Percentiles rank a stretch among this genome's conserved stretches.
These are phyloP conservation scores for Lentinus brumalis DNA, from an alignment of 768 basidiomycete genomes.

Conservation along the genomic window DNA sequence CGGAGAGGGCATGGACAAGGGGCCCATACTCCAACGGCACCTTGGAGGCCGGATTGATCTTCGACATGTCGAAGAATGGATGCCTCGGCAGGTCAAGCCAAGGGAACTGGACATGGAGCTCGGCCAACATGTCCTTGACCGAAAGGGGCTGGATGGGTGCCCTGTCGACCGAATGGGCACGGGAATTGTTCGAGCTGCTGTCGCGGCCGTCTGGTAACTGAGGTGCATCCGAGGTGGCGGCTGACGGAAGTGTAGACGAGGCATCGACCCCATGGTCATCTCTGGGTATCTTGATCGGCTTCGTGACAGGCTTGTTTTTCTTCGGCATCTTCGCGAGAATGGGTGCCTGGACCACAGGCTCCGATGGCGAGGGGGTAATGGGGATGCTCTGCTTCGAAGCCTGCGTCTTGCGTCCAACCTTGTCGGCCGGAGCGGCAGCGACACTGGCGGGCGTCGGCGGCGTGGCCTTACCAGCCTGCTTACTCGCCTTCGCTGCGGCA, in stretches of 20 bases:
- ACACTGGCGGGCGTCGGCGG: slow-evolving; percentile 20
- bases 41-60: slow-evolving; percentile 73
- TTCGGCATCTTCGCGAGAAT: slow-evolving; percentile 83
- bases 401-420: slow-evolving; percentile 21
- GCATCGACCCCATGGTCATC: slow-evolving; percentile 56
- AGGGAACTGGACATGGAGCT: slow-evolving; percentile 64
- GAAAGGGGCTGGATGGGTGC: slow-evolving; percentile 47
- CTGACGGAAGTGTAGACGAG: slow-evolving; percentile 44
- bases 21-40: slow-evolving; percentile 86
- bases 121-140: slow-evolving; percentile 65
- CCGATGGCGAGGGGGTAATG: slow-evolving; percentile 20
- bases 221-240: slow-evolving; percentile 50
- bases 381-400: slow-evolving; percentile 27
- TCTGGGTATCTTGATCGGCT: slow-evolving; percentile 58
- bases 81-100: slow-evolving; percentile 67
- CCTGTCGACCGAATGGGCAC: slow-evolving; percentile 62
- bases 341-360: slow-evolving; percentile 59
- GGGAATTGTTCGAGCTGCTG: slow-evolving; percentile 57
- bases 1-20: slow-evolving; percentile 82
- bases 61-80: slow-evolving; percentile 73
- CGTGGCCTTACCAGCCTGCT: slow-evolving; percentile 18
- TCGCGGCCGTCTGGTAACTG: slow-evolving; percentile 39
- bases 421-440: slow-evolving; percentile 11
- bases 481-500: slow-evolving; percentile 32
- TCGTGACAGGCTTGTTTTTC: slow-evolving; percentile 70